Base-by-base conservation (phyloP, 441 rosid genomes). In the Aleurites moluccanus region DNA sequence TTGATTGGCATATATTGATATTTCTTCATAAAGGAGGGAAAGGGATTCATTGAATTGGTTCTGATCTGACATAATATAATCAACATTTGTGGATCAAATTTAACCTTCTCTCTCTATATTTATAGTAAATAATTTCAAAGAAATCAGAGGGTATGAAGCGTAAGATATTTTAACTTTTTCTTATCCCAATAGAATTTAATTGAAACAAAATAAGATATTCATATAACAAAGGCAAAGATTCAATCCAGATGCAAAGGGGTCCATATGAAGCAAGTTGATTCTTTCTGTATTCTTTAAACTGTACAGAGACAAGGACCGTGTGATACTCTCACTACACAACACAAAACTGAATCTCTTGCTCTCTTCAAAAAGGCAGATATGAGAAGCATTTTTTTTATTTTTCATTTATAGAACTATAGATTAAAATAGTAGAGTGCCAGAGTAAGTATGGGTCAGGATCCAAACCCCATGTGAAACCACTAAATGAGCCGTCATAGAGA, bases 221-320 rank as follows among this genome's bases (percentile, higher is more conserved):
- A 33, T 10, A 27, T 6, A 59, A 55, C 6, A 18, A 28, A 35
- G 52, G 73, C 57, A 42, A 75, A 75, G 60, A 73, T 73, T 55
- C 76, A 53, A 23, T 42, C 57, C 25, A 72, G 69, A 66, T 42
- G 47, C 76, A 40, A 1, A 13, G 40, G 56, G 64, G 69, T 59
- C 67, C 63, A 20, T 52, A 2, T 45, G 64, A 64, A 30, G 60
- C 64, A 74, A 64, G 38, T 21, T 52, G 76, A 38, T 74, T 65
- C 66, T 23, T 20, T 60, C 35, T 49, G 0, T 15, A 57, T 56
- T 23, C 9, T 56, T 21, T 21, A 8, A 10, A 30, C 33, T 30
- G n/a, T n/a, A n/a, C n/a, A n/a, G n/a, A n/a, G n/a, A n/a, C n/a
- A n/a, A n/a, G n/a, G 33, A n/a, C n/a, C n/a, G 3, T n/a, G 3